Evolutionary conservation across 148 eudicot genomes (phyloP), one percentile per base, ranked within the genome.

Genomic region (Cornus florida): DNA sequence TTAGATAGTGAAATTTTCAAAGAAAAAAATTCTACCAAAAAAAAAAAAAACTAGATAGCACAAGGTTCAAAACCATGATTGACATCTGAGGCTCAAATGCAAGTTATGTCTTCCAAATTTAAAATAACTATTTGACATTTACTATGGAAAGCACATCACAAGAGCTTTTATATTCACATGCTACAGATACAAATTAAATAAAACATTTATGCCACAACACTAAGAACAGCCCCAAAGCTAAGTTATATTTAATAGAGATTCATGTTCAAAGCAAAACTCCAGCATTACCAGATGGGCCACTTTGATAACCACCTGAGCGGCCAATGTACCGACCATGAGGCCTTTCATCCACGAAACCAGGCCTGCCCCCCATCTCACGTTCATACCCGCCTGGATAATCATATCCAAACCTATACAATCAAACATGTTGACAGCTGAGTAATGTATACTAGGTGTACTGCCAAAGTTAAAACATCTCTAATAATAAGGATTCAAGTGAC

Each of bases 301-400:
- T 88, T 66, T 87, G 97, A 87, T 83, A 94, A 50, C 97, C 94
- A 81, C 95, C 98, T 77, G 86, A 77, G 43, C 98, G 97, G 71
- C 93, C 95, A 73, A 75, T 66, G 70, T 80, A 91, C 70, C 99
- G 92, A 78, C 99, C 98, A 86, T 87, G 94, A 75, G 96, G 93
- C 89, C 98, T 91, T 31, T 91, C 98, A 80, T 89, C 95, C 80
- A 71, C 86, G 85, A 86, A 96, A 74, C 92, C 95, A 78, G 82
- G 86, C 76, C 99, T 95, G 73, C 93, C 97, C 10, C 93, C 97
- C 76, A 84, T 81, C 14, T 93, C 95, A 74, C 99, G 97, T 4
- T 94, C 98, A 83, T 92, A 88, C 8, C 93, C 96, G 81, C 91
- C 86, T 59, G 88, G 91, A 82, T 87, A 75, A 79, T 92, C 94